Evolutionary conservation across 2,329 filamentous ascomycete genomes (phyloP).

Genomic region (Neopestalotiopsis sp.): DNA sequence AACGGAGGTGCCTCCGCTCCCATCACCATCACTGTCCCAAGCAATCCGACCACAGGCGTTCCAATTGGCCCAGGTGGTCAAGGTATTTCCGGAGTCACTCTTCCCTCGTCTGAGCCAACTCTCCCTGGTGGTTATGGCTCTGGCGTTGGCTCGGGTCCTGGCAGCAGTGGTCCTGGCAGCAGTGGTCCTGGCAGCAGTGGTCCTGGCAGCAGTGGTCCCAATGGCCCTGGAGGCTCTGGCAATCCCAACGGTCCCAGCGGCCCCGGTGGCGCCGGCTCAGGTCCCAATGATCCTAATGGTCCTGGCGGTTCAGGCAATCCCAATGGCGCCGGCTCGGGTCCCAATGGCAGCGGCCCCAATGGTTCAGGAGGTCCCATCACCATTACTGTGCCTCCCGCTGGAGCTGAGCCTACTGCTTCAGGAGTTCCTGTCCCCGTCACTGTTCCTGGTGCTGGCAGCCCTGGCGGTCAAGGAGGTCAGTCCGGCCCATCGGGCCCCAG

Average conservation of each 20-base stretch:
- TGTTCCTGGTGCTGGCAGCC: constrained; percentile 2
- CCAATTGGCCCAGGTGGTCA: constrained; percentile 8
- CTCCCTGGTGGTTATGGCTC: constrained; percentile 12
- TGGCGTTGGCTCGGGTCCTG: not conserved
- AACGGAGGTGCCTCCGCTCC: not conserved
- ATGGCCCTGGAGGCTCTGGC: constrained; percentile 14
- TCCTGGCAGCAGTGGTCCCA: not conserved
- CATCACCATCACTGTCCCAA: constrained; percentile 4
- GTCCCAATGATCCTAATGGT: not conserved
- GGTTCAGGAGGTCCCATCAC: not conserved
- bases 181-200: not conserved
- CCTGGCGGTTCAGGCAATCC: constrained; percentile 9
- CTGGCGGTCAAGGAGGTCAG: not conserved
- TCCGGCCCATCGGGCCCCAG: not conserved
- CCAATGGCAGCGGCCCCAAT: not conserved
- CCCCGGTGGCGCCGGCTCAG: constrained; percentile 1
- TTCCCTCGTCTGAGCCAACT: constrained; percentile 6
- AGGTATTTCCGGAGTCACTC: constrained; percentile 7
- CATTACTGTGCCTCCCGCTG: not conserved
- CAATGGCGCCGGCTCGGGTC: not conserved
- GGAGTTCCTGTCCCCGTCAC: not conserved
- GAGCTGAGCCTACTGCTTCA: not conserved
- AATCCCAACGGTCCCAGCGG: not conserved
- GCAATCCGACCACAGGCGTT: not conserved
- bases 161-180: not conserved